A percentile compares a stretch with the other conserved stretches of the same genome.
These are phyloP conservation scores for Colletotrichum tamarilloi DNA, from an alignment of 2,329 filamentous ascomycete genomes.

Conservation along the genomic window DNA sequence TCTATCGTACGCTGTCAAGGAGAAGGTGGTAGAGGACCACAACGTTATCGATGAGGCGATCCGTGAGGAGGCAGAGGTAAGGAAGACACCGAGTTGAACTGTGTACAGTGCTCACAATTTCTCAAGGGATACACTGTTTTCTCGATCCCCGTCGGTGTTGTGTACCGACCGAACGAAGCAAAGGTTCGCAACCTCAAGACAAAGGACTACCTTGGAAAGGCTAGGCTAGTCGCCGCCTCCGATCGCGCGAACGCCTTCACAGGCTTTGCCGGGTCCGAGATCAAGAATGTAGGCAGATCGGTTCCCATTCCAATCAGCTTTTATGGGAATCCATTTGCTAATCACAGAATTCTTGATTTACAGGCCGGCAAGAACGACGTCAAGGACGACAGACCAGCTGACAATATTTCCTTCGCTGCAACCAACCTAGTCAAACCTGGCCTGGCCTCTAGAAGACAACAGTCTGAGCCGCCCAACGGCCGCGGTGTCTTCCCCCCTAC, in stretches of 20 bases:
- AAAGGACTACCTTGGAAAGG: constrained; percentile 97
- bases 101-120: constrained; percentile 1
- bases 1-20: constrained; percentile 88
- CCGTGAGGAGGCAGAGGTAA: constrained; percentile 88
- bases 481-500: constrained; percentile 95
- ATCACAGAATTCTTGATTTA: constrained; percentile 38
- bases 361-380: constrained; percentile 64
- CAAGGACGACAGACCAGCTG: constrained; percentile 83
- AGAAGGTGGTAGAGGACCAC: constrained; percentile 96
- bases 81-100: constrained; percentile 34
- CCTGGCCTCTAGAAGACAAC: constrained; percentile 82
- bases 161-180: constrained; percentile 95
- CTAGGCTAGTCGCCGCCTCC: constrained; percentile 89
- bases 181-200: constrained; percentile 99
- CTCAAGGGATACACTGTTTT: constrained; percentile 94
- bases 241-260: constrained; percentile 85
- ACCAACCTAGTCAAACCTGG: constrained; percentile 93
- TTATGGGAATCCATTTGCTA: constrained; percentile 34
- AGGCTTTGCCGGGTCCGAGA: constrained; percentile 82
- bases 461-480: constrained; percentile 81
- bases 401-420: constrained; percentile 91
- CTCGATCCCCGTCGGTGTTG: constrained; percentile 94
- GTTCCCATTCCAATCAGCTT: constrained; percentile 1
- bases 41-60: constrained; percentile 99
- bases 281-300: constrained; percentile 71